A percentile compares a stretch with the other conserved stretches of the same genome.
These are phyloP conservation scores for bread wheat (Triticum aestivum) DNA, from an alignment of 176 grass and related monocot species.

Conservation along the genomic window IWGSC_CS_RefSeq_v2.1 NC_057812.1:276860434-276860933, in stretches of 20 bases:
- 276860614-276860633: conserved; percentile 43
- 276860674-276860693: conserved; percentile 42
- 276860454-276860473: conserved; percentile 63
- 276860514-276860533: conserved; percentile 44
- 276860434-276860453: conserved; percentile 74
- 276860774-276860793: conserved; percentile 60
- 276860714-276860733: conserved; percentile 92
- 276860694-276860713: conserved; percentile 53
- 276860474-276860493: conserved; percentile 47
- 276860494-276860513: conserved; percentile 32
- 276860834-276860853: conserved; percentile 87
- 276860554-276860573: conserved; percentile 53
- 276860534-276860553: conserved; percentile 48
- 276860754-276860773: conserved; percentile 66
- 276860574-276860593: conserved; percentile 86
- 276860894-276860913: conserved; percentile 85
- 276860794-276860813: conserved; percentile 46
- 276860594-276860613: conserved; percentile 55
- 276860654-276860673: background rate
- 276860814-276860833: conserved; percentile 61
- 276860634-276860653: conserved; percentile 59
- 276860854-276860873: conserved; percentile 41
- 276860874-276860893: conserved; percentile 49
- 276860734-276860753: conserved; percentile 68
- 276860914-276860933: conserved; percentile 92